Percentiles rank a stretch among this genome's conserved stretches.
Conservation (phyloP, 2,329 filamentous ascomycete genomes). For the Teratosphaeria nubilosa region DNA sequence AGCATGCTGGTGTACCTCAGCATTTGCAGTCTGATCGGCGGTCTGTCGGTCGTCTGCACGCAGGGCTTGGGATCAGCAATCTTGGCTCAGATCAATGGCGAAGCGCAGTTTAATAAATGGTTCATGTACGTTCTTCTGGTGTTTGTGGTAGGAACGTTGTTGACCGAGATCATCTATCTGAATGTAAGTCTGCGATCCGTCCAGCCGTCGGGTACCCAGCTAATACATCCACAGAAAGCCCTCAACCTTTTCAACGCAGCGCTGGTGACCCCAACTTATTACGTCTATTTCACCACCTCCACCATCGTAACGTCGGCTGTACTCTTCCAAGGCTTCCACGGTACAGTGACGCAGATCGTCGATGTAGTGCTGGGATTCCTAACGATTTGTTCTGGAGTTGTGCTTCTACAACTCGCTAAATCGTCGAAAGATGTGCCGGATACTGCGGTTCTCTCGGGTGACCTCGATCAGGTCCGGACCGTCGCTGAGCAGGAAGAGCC, state of each 20-base stretch:
- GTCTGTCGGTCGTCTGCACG: conserved; percentile 86
- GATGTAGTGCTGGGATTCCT: conserved; percentile 91
- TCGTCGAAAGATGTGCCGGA: conserved; percentile 96
- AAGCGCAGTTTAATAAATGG: conserved; percentile 91
- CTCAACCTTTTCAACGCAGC: conserved; percentile 95
- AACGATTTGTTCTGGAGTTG: conserved; percentile 84
- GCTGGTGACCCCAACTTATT: conserved; percentile 94
- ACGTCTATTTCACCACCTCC: conserved; percentile 93
- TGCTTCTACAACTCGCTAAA: conserved; percentile 91
- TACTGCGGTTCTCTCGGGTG: conserved; percentile 79
- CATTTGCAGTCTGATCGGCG: conserved; percentile 91
- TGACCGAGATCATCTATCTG: conserved; percentile 90
- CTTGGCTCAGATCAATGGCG: conserved; percentile 71
- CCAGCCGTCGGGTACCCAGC: not conserved
- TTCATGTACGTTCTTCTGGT: conserved; percentile 86
- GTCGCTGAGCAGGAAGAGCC: conserved; percentile 92
- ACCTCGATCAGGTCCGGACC: conserved; percentile 88
- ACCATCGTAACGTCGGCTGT: conserved; percentile 92
- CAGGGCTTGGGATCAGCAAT: conserved; percentile 89
- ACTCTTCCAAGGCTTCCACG: conserved; percentile 88
- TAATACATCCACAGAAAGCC: conserved; percentile 66
- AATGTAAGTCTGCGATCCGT: conserved; percentile 58
- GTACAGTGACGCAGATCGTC: conserved; percentile 65
- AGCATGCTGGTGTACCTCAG: conserved; percentile 96
- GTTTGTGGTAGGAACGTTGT: conserved; percentile 77